Percentiles rank a stretch among this genome's conserved stretches.
Evolutionary conservation across 148 eudicot genomes (phyloP).

Genomic region (Euryodendron excelsum): DNA sequence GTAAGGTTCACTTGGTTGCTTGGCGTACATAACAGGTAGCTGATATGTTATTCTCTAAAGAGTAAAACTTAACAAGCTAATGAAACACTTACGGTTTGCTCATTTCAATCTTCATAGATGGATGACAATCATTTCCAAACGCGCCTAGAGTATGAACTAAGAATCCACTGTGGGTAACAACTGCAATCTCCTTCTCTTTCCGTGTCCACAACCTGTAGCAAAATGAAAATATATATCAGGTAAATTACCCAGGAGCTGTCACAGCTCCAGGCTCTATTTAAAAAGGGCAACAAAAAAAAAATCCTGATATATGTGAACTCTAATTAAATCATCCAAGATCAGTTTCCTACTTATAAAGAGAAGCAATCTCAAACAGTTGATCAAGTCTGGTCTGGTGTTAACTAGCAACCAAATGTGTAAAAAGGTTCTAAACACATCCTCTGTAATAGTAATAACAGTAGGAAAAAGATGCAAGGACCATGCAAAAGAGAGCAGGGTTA

Average conservation of each 20-base stretch:
- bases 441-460: no score
- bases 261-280: no score
- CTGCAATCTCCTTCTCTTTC: slow-evolving; percentile 81
- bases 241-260: not conserved
- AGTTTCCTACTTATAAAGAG: not conserved
- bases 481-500: no score
- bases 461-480: no score
- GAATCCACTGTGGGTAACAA: slow-evolving; percentile 76
- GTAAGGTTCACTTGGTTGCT: no score
- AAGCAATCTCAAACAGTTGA: not conserved
- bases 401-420: not conserved
- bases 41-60: not conserved
- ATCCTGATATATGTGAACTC: not conserved
- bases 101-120: slow-evolving; percentile 54
- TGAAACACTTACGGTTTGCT: slow-evolving; percentile 54
- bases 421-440: no score
- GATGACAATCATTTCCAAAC: slow-evolving; percentile 84
- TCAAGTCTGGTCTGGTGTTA: not conserved
- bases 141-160: slow-evolving; percentile 51
- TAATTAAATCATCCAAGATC: not conserved
- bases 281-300: not conserved
- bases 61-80: not conserved
- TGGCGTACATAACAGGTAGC: not conserved
- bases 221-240: not conserved
- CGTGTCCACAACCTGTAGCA: slow-evolving; percentile 76